Percentiles rank a stretch among this genome's conserved stretches.
phyloP scores from a whole-genome alignment of 2,329 filamentous ascomycete species.

The Pseudonectria foliicola region DNA sequence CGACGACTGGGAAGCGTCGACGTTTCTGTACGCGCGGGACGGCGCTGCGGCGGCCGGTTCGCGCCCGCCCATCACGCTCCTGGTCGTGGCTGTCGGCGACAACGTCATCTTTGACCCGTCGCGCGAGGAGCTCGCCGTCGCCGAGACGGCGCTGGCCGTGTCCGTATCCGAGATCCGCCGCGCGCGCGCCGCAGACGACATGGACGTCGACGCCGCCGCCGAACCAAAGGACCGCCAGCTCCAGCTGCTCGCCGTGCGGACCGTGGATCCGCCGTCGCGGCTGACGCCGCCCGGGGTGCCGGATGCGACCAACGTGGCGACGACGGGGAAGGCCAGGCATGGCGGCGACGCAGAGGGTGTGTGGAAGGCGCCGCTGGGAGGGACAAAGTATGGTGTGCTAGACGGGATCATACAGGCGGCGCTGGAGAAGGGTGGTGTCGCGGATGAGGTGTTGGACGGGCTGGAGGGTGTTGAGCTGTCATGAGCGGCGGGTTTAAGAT shows the following conservation, averaged over 20 bases:
- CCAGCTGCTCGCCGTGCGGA: constrained; percentile 61
- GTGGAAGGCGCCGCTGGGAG: constrained; percentile 80
- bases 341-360: constrained; percentile 63
- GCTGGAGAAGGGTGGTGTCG: constrained; percentile 69
- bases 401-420: constrained; percentile 70
- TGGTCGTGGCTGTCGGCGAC: constrained; percentile 77
- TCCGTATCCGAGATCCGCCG: constrained; percentile 55
- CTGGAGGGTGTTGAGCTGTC: constrained; percentile 67
- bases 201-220: constrained; percentile 39
- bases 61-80: constrained; percentile 78
- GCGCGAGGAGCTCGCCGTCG: constrained; percentile 86
- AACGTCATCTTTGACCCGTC: constrained; percentile 94
- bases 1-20: constrained; percentile 89
- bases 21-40: constrained; percentile 63
- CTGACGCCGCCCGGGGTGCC: constrained; percentile 65
- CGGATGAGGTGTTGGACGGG: constrained; percentile 77
- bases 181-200: constrained; percentile 20
- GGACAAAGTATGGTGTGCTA: constrained; percentile 68
- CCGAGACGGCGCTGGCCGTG: constrained; percentile 80
- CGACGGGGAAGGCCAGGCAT: constrained; percentile 30
- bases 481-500: constrained; percentile 26
- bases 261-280: constrained; percentile 67
- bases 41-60: constrained; percentile 24
- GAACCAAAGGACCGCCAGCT: constrained; percentile 42
- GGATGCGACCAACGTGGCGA: constrained; percentile 54